Conservation (phyloP, 225 moss, liverwort and hornwort genomes). For the Rhytidiadelphus loreus region DNA sequence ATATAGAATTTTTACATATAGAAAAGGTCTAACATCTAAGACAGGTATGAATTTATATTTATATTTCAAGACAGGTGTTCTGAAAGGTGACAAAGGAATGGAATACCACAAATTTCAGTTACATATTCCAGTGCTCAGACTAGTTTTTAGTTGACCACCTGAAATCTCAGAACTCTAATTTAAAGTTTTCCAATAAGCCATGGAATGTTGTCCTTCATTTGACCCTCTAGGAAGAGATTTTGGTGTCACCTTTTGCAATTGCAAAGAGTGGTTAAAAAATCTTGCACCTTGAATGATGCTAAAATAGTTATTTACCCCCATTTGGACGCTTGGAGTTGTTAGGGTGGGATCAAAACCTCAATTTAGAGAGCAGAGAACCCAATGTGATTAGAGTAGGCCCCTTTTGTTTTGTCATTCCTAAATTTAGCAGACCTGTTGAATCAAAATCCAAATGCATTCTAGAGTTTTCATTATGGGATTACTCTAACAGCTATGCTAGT, state of each 20-base stretch:
- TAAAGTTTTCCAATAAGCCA: too few species aligned
- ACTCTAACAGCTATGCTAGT: background rate
- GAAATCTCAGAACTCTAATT: background rate
- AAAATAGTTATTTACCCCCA: background rate
- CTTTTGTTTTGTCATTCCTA: background rate
- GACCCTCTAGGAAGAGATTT: background rate
- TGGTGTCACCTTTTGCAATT: background rate
- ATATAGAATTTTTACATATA: too few species aligned
- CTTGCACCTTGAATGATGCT: background rate
- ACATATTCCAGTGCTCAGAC: background rate
- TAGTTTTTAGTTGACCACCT: background rate
- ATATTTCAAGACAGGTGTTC: background rate
- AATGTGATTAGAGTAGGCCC: background rate
- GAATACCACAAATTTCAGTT: background rate
- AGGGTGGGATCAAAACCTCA: background rate
- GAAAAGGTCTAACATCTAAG: background rate
- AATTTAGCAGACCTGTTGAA: background rate
- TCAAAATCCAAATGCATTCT: background rate
- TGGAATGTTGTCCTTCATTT: background rate
- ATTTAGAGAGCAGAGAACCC: background rate
- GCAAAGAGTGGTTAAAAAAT: background rate
- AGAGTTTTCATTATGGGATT: background rate
- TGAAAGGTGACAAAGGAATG: background rate
- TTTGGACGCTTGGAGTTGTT: background rate
- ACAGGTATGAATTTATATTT: background rate